Evolutionary conservation across 78 protist genomes (phyloP).

Genomic region (Reticulomyxa filosa): DNA sequence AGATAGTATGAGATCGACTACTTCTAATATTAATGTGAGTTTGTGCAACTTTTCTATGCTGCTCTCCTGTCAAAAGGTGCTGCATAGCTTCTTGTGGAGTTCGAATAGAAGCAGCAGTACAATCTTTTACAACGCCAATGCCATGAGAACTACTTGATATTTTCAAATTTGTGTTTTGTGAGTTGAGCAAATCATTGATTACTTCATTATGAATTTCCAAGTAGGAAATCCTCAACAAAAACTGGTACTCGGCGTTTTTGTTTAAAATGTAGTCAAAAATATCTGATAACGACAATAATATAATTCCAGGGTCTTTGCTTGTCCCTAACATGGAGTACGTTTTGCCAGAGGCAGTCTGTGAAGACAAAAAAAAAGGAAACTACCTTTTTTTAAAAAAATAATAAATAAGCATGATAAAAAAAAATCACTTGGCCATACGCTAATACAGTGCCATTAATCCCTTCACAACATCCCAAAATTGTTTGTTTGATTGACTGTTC

Average conservation of each 20-base stretch:
- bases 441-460: background rate
- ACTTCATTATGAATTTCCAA: background rate
- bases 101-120: too few relatives aligned
- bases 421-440: background rate
- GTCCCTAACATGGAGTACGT: conserved; percentile 5
- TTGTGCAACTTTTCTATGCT: too few relatives aligned
- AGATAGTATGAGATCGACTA: too few relatives aligned
- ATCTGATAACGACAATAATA: background rate
- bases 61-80: too few relatives aligned
- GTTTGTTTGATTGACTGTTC: too few relatives aligned
- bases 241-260: background rate
- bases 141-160: too few relatives aligned
- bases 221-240: background rate
- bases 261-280: background rate
- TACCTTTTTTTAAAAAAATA: too few relatives aligned
- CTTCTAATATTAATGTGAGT: too few relatives aligned
- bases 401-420: too few relatives aligned
- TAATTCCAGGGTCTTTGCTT: background rate
- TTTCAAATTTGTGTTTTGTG: background rate
- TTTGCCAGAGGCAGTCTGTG: conserved; percentile 6
- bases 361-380: background rate
- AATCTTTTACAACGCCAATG: too few relatives aligned
- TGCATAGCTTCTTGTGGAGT: too few relatives aligned
- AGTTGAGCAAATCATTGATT: background rate
- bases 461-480: too few relatives aligned